Conservation (phyloP, 2,329 filamentous ascomycete genomes). For the Dothiorella sarmentorum region DNA sequence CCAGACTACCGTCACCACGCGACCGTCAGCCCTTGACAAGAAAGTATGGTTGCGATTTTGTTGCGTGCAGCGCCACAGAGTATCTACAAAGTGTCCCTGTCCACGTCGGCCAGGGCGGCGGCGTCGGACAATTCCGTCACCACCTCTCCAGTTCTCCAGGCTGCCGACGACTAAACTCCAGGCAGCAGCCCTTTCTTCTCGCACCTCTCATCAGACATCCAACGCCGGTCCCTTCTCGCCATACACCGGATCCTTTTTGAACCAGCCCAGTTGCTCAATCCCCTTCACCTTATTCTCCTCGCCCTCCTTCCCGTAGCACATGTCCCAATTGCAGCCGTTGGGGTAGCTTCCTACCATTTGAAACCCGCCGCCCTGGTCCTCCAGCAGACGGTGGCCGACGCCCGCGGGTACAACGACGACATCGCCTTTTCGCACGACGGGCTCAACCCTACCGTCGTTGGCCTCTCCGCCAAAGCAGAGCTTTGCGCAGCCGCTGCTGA, state of each 20-base stretch:
- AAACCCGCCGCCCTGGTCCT: slow-evolving; percentile 56
- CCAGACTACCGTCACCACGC: no score
- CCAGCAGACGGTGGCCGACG: slow-evolving; percentile 60
- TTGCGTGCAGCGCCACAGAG: neutral
- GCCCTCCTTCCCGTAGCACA: slow-evolving; percentile 63
- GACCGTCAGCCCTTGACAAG: neutral
- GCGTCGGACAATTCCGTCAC: neutral
- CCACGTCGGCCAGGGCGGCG: neutral
- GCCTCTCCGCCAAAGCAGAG: slow-evolving; percentile 65
- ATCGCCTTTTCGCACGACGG: slow-evolving; percentile 56
- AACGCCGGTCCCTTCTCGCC: slow-evolving; percentile 53
- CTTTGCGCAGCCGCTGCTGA: slow-evolving; percentile 56
- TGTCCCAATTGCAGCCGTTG: slow-evolving; percentile 58
- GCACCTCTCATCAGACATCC: slow-evolving; percentile 29
- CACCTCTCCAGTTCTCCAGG: neutral
- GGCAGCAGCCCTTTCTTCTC: neutral
- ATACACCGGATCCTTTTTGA: slow-evolving; percentile 59
- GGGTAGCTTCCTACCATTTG: slow-evolving; percentile 68
- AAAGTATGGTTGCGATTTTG: neutral
- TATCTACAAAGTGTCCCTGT: neutral
- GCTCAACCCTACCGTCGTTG: slow-evolving; percentile 57
- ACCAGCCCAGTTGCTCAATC: slow-evolving; percentile 55
- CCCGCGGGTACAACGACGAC: slow-evolving; percentile 64
- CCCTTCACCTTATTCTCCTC: slow-evolving; percentile 52
- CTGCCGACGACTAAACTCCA: neutral